Conservation (phyloP, 768 basidiomycete species). For the Boletales sp. region DNA sequence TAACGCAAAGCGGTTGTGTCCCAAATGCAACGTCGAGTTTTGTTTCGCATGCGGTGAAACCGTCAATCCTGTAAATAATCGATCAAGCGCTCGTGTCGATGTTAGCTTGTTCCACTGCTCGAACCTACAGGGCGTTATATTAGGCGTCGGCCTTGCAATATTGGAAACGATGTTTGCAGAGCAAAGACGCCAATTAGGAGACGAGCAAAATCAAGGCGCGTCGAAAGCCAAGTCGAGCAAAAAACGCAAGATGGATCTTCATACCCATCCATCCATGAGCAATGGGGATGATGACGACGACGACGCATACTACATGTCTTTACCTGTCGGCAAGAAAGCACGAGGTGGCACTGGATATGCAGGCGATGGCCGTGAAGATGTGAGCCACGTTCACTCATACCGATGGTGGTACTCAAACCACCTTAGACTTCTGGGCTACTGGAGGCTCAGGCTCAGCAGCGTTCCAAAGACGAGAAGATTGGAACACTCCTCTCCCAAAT, state of each 20-base stretch:
- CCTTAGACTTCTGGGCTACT: slow-evolving; percentile 72
- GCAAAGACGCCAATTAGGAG: slow-evolving; percentile 37
- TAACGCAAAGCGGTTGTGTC: slow-evolving; percentile 60
- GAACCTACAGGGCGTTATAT: slow-evolving; percentile 82
- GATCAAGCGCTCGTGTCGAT: slow-evolving; percentile 42
- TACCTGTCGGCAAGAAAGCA: slow-evolving; percentile 54
- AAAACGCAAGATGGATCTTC: slow-evolving; percentile 38
- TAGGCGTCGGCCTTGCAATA: slow-evolving; percentile 89
- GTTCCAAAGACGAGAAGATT: slow-evolving; percentile 69
- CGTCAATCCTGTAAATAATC: slow-evolving; percentile 43
- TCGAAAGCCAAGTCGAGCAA: slow-evolving; percentile 34
- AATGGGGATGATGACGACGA: slow-evolving; percentile 55
- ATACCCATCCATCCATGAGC: slow-evolving; percentile 11
- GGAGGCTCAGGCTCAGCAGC: slow-evolving; percentile 73
- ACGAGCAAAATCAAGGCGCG: slow-evolving; percentile 22
- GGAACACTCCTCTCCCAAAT: slow-evolving; percentile 65
- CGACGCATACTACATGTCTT: slow-evolving; percentile 40
- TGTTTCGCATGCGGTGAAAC: slow-evolving; percentile 79
- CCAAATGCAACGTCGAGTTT: slow-evolving; percentile 54
- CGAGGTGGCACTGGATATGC: slow-evolving; percentile 88
- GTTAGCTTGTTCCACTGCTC: slow-evolving; percentile 83
- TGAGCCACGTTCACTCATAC: slow-evolving; percentile 37
- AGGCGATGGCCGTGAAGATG: slow-evolving; percentile 80
- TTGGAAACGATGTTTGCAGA: slow-evolving; percentile 71
- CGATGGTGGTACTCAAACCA: slow-evolving; percentile 4